Conservation (phyloP, 495 filamentous ascomycete genomes). For the Neurospora intermedia region DNA sequence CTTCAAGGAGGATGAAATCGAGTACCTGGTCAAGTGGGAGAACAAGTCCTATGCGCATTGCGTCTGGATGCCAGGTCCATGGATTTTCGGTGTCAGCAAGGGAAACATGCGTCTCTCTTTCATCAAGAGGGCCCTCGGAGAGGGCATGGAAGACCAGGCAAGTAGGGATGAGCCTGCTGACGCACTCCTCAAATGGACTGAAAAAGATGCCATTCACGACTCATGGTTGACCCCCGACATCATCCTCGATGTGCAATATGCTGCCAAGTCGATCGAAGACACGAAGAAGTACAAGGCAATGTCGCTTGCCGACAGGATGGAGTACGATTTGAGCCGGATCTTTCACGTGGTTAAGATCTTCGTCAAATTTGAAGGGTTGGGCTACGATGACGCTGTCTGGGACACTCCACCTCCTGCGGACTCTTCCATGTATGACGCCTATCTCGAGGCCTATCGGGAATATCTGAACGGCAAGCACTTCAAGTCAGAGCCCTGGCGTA, state of each 20-base stretch:
- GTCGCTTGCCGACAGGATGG: constrained; percentile 33
- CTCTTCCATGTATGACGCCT: constrained; percentile 67
- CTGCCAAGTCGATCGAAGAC: constrained; percentile 13
- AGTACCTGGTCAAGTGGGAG: constrained; percentile 89
- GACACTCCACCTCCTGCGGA: constrained; percentile 64
- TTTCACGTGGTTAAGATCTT: constrained; percentile 57
- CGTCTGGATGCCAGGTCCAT: constrained; percentile 77
- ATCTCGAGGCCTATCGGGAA: constrained; percentile 70
- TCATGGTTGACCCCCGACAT: constrained; percentile 80
- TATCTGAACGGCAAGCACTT: constrained; percentile 69
- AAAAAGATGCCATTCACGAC: constrained; percentile 72
- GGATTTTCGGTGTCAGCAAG: constrained; percentile 70
- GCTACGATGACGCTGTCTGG: constrained; percentile 88
- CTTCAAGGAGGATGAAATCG: constrained; percentile 54
- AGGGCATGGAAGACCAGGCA: constrained; percentile 13
- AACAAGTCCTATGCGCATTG: constrained; percentile 65
- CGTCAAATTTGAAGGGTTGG: constrained; percentile 92
- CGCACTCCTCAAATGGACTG: constrained; percentile 52
- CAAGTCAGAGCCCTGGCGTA: constrained; percentile 36
- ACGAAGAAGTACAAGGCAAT: constrained; percentile 38
- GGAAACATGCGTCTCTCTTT: constrained; percentile 62
- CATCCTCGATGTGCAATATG: constrained; percentile 59
- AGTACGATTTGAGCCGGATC: constrained; percentile 57
- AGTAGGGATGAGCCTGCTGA: constrained; percentile 16
- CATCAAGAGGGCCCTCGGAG: constrained; percentile 50